Conservation (phyloP, 1,284 basidiomycete species). For the Nidula niveotomentosa region DNA sequence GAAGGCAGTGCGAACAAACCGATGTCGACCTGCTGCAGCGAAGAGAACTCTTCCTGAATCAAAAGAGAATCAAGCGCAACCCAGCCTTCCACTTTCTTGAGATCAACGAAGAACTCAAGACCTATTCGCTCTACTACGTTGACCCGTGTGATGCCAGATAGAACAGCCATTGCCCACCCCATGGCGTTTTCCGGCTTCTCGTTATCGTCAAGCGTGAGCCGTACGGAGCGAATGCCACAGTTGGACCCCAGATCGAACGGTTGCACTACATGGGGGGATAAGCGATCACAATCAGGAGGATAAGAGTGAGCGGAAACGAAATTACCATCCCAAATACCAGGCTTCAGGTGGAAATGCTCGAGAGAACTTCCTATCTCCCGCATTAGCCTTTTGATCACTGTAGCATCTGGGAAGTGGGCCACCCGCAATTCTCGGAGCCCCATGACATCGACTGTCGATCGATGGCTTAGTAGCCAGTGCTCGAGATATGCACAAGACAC, state of each 20-base stretch:
- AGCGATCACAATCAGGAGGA: not conserved
- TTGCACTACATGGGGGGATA: conserved; percentile 21
- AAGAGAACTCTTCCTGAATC: conserved; percentile 20
- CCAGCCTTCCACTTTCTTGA: conserved; percentile 32
- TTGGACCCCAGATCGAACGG: conserved; percentile 33
- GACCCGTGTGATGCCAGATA: conserved; percentile 22
- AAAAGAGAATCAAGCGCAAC: conserved; percentile 27
- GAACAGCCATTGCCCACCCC: conserved; percentile 30
- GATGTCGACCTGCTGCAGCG: conserved; percentile 30
- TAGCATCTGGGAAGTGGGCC: conserved; percentile 34
- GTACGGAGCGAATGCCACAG: conserved; percentile 30
- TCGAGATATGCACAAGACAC: conserved; percentile 31
- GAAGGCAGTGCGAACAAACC: conserved; percentile 35
- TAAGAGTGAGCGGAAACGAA: conserved; percentile 8
- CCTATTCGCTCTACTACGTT: conserved; percentile 25
- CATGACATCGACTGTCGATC: conserved; percentile 28
- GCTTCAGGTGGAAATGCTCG: conserved; percentile 41
- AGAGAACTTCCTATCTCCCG: conserved; percentile 29
- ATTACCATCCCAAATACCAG: conserved; percentile 36
- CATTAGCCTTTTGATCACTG: conserved; percentile 31
- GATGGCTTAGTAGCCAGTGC: conserved; percentile 32
- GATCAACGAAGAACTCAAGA: conserved; percentile 38
- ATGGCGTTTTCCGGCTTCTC: conserved; percentile 27
- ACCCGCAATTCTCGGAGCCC: conserved; percentile 37
- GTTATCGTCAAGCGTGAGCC: conserved; percentile 34